Evolutionary conservation across 768 basidiomycete species (phyloP), one percentile per base, ranked within the genome.

Genomic region (Tricholoma sp.): DNA sequence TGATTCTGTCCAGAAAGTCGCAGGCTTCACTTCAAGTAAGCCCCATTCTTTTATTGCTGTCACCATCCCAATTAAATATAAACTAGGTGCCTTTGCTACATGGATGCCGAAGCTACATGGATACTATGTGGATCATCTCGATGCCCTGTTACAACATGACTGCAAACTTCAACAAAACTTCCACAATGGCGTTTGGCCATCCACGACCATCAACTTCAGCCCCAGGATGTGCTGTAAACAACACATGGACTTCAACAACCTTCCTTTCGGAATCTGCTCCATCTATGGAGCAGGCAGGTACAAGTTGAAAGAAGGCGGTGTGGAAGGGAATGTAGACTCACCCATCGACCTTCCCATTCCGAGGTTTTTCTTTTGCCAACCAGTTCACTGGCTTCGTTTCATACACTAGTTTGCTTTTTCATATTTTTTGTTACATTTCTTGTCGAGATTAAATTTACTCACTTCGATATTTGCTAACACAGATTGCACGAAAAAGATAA

Each of bases 201-300:
- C 63, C 0, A 32, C 53, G 0, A 69, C 68, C 0, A 69, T 74
- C 61, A 76, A 73, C 57, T 59, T 71, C 2, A 67, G 70, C 0
- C 61, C 62, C 0, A 37, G 53, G 0, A 63, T 59, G 0, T 45
- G 64, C 0, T 65, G 60, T 0, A 10, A 32, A 1, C 54, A 58
- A 18, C 71, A 74, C 22, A 55, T 43, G 0, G 71, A 75, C 43
- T 22, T n/a, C 34, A 47, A 14, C 0, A 75, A 75, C 41, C 46
- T 65, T 0, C 56, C 69, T 0, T 55, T 32, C 7, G 71, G 71
- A 50, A 43, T 43, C 18, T 43, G 41, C 41, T 43, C 41, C 41
- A 43, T 43, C 41, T 43, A 43, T 47, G 24, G 2, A 6, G 22
- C 22, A 16, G 22, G 46, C 4, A 27, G 6, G 24, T 47, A 24